Conservation (phyloP, 2,329 filamentous ascomycete species). For the Apiospora pterosperma region DNA sequence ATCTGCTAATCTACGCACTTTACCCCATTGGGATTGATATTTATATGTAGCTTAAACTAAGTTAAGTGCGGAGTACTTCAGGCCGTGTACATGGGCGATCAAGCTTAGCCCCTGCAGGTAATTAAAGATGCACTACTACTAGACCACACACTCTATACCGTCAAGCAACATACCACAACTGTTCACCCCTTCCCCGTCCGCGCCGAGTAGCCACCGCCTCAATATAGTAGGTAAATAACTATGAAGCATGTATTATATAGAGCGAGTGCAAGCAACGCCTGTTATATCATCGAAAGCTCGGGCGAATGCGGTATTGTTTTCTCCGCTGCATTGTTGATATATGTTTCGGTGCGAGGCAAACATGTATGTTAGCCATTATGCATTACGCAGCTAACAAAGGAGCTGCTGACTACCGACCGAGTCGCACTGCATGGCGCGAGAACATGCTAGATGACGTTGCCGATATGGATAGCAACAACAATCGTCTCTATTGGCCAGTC, state of each 20-base stretch:
- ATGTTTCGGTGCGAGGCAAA: not conserved
- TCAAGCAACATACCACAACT: too few species aligned
- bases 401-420: not conserved
- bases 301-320: too few species aligned
- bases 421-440: not conserved
- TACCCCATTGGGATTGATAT: not conserved
- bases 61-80: too few species aligned
- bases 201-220: too few species aligned
- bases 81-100: not conserved
- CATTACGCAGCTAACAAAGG: not conserved
- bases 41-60: too few species aligned
- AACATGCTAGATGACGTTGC: not conserved
- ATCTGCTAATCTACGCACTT: not conserved
- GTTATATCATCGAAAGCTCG: too few species aligned
- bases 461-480: not conserved
- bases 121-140: too few species aligned
- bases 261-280: not conserved
- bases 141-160: too few species aligned
- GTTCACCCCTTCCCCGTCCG: too few species aligned
- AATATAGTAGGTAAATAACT: too few species aligned
- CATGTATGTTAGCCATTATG: not conserved
- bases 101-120: not conserved
- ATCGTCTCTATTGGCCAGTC: not conserved
- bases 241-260: too few species aligned
- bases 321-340: not conserved